A percentile compares a stretch with the other conserved stretches of the same genome.
phyloP scores from a whole-genome alignment of 164 flowering plant species.

The Liriodendron chinense region DNA sequence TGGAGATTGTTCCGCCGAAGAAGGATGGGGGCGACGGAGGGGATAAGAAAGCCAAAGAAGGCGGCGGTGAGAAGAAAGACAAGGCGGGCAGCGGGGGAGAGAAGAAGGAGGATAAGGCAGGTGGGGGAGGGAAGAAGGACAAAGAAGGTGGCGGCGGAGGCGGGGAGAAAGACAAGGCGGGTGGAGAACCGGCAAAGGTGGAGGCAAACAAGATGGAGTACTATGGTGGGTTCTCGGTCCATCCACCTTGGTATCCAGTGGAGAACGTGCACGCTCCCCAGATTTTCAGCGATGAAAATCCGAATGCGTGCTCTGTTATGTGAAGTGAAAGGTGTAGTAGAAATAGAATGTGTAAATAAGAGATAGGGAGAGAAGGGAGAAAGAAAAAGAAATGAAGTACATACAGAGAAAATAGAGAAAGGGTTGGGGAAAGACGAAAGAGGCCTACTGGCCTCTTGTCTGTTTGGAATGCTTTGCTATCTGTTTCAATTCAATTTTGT shows the following conservation, averaged over 20 bases:
- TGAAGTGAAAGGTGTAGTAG: slow-evolving; percentile 1
- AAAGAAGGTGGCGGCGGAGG: slow-evolving; percentile 14
- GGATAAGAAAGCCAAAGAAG: slow-evolving; percentile 15
- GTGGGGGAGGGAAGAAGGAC: slow-evolving; percentile 17
- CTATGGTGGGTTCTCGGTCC: neutral
- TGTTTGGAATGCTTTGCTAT: too few species aligned
- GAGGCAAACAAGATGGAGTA: slow-evolving; percentile 26
- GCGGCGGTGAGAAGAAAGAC: slow-evolving; percentile 6
- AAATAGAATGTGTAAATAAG: slow-evolving; percentile 7
- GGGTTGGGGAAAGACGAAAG: neutral
- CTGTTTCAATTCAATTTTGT: too few species aligned
- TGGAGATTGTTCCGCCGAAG: slow-evolving; percentile 63
- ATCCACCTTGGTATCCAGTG: neutral
- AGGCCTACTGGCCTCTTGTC: neutral
- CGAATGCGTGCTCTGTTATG: slow-evolving; percentile 27
- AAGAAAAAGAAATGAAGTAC: neutral
- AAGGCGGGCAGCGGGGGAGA: slow-evolving; percentile 9
- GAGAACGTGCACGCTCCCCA: slow-evolving; percentile 24
- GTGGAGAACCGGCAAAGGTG: slow-evolving; percentile 10
- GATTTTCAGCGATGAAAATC: slow-evolving; percentile 29
- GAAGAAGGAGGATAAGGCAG: slow-evolving; percentile 5
- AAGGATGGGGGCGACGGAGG: slow-evolving; percentile 31
- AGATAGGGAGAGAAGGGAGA: neutral
- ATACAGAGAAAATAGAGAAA: neutral
- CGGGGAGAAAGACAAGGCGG: slow-evolving; percentile 10